Base-by-base conservation (phyloP, 371 early-diverging fungal genomes). In the Rhizopus microsporus region DNA sequence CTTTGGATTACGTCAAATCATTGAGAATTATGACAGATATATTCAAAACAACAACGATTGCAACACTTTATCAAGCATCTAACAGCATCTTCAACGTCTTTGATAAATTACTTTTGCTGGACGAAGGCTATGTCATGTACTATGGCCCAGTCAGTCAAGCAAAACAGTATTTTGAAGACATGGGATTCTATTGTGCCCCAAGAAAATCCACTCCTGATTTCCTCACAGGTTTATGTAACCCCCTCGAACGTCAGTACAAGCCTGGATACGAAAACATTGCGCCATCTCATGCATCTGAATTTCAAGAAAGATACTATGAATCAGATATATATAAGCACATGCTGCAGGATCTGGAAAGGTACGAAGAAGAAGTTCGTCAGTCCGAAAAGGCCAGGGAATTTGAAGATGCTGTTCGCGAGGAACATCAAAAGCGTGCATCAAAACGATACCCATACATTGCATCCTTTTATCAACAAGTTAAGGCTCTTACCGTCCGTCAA, bases 141-240 rank as follows among this genome's bases (percentile, higher is more conserved):
- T 88, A 85, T 74, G 93, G 91, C 2, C 85, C 88, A 1, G 75
- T 81, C n/a, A 54, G 70, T 45, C 57, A 76, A 16, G 88, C 87
- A 16, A 80, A 86, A 13, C 68, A 67, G 12, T 89, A 90, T 59
- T 90, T 92, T 62, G 75, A 77, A 54, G 63, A 81, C 12, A 62
- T 87, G 37, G 93, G 93, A 0, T 88, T 86, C 52, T 62, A 76
- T 9, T 82, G 86, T 54, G 91, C 92, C 13, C 65, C 79, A 34
- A 81, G 90, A 58, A 88, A 89, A 67, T 90, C 88, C 5, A 84
- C 83, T 0, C 81, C 91, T 1, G 92, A 92, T 50, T 91, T 86
- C 57, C 75, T 93, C 56, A 86, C 91, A 6, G 88, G 90, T 12
- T 46, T 86, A 9, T 89, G 86, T 40, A 72, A 86, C 56, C 68